These are phyloP conservation scores for Calocera cornea DNA, from an alignment of 768 basidiomycete species.

Conservation along the genomic window DNA sequence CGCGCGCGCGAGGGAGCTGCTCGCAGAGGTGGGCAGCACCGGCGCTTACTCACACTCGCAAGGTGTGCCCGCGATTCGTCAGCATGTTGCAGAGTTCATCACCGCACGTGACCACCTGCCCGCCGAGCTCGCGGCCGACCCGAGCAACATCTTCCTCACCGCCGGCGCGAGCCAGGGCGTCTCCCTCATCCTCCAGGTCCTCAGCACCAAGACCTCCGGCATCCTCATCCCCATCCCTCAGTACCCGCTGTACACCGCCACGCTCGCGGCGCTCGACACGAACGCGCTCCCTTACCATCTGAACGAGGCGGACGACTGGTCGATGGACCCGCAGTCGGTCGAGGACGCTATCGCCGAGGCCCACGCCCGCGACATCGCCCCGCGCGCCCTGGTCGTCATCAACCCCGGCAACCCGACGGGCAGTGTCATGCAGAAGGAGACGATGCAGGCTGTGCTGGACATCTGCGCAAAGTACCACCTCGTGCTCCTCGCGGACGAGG, in stretches of 20 bases:
- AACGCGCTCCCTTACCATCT: conserved; percentile 77
- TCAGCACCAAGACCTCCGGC: conserved; percentile 51
- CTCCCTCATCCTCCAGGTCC: conserved; percentile 67
- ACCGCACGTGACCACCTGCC: conserved; percentile 36
- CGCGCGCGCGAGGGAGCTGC: conserved; percentile 66
- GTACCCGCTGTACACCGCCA: conserved; percentile 94
- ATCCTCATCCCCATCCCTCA: conserved; percentile 95
- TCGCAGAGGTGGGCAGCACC: conserved; percentile 73
- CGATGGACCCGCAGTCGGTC: conserved; percentile 58
- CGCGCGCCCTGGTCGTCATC: conserved; percentile 88
- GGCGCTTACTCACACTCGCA: conserved; percentile 96
- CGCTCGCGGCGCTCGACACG: conserved; percentile 76
- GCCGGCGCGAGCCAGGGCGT: conserved; percentile 91
- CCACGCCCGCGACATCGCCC: conserved; percentile 40
- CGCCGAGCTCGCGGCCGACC: conserved; percentile 38
- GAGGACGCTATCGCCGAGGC: conserved; percentile 54
- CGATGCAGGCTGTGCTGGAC: conserved; percentile 62
- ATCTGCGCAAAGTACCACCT: conserved; percentile 75
- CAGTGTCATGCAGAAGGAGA: conserved; percentile 54
- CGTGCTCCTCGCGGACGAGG: conserved; percentile 90
- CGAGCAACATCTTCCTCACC: conserved; percentile 84
- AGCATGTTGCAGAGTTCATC: conserved; percentile 82
- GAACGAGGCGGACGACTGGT: conserved; percentile 70
- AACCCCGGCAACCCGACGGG: conserved; percentile 99
- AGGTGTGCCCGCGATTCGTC: conserved; percentile 76